phyloP scores from a whole-genome alignment of 306 rosid species.

The Cucumis melo region DNA sequence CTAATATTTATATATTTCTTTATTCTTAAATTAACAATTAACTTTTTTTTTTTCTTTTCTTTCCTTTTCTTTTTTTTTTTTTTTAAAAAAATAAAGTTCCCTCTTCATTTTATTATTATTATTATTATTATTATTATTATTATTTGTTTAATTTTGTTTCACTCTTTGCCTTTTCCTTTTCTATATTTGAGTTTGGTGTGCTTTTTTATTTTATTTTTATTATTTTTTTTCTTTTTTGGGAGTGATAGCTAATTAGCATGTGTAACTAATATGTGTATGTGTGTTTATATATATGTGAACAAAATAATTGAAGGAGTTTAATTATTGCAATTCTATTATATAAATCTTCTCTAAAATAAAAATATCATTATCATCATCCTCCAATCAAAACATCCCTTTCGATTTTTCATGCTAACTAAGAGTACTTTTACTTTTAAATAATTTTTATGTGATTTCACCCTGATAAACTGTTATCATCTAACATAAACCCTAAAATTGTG shows the following conservation, averaged over 20 bases:
- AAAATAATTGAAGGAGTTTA: background rate
- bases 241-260: background rate
- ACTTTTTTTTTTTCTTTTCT: background rate
- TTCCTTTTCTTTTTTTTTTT: too few species aligned
- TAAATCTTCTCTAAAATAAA: background rate
- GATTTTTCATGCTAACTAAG: too few species aligned
- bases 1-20: background rate
- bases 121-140: background rate
- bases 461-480: too few species aligned
- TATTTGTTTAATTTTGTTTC: background rate
- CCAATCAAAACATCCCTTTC: too few species aligned
- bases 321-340: background rate
- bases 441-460: too few species aligned
- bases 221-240: background rate
- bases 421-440: too few species aligned
- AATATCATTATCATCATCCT: background rate
- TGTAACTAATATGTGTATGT: background rate
- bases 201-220: background rate
- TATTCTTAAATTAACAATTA: background rate
- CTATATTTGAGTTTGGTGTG: background rate
- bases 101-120: background rate
- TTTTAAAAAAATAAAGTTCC: background rate
- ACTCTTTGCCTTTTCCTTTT: background rate
- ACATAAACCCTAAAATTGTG: too few species aligned
- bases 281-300: background rate